Conservation (phyloP, 768 basidiomycete genomes). For the Boletus barrowsii region DNA sequence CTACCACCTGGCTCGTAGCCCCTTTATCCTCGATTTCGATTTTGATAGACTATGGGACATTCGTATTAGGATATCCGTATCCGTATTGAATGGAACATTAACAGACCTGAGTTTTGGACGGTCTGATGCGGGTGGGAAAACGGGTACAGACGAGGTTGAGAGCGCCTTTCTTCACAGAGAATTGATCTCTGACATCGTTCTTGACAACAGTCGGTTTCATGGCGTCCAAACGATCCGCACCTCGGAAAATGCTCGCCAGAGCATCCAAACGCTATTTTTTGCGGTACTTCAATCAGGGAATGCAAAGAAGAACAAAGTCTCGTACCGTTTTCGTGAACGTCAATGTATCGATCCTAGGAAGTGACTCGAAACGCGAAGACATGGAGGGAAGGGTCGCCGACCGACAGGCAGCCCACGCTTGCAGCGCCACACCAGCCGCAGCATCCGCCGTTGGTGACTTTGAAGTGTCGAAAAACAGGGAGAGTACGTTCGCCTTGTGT, state of each 20-base stretch:
- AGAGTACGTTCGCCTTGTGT: constrained; percentile 22
- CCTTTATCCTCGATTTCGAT: constrained; percentile 15
- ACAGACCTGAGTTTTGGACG: constrained; percentile 39
- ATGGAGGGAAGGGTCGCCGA: constrained; percentile 29
- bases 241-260: constrained; percentile 44
- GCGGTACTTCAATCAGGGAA: not conserved
- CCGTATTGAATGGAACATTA: not conserved
- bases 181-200: constrained; percentile 39
- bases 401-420: constrained; percentile 46
- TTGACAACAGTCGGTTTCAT: constrained; percentile 43
- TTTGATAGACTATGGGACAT: constrained; percentile 13
- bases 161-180: constrained; percentile 25
- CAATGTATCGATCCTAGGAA: constrained; percentile 22
- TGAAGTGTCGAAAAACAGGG: constrained; percentile 29
- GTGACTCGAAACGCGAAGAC: constrained; percentile 6
- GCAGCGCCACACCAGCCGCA: constrained; percentile 30
- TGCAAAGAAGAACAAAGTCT: not conserved
- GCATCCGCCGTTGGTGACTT: constrained; percentile 16
- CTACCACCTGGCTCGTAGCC: constrained; percentile 3
- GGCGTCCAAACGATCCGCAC: constrained; percentile 45
- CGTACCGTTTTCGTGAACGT: constrained; percentile 33
- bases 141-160: constrained; percentile 39
- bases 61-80: not conserved
- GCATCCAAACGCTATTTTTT: constrained; percentile 38
- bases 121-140: constrained; percentile 43